Evolutionary conservation across 768 basidiomycete species (phyloP).

Genomic region (Lyophyllum decastes): DNA sequence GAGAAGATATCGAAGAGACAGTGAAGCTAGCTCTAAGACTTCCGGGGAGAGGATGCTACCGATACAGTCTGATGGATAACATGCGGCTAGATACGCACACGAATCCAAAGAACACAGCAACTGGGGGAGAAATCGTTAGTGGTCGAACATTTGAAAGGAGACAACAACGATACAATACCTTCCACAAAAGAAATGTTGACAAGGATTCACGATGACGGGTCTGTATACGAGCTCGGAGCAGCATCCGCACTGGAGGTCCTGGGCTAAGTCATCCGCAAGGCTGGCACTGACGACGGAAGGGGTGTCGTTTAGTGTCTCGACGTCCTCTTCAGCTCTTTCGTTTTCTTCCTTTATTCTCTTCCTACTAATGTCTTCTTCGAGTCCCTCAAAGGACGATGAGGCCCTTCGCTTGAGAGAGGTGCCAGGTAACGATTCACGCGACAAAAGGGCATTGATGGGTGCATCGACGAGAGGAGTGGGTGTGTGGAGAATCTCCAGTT

Average conservation of each 20-base stretch:
- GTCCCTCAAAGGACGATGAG: constrained; percentile 57
- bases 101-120: constrained; percentile 83
- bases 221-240: constrained; percentile 81
- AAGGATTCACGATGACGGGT: constrained; percentile 81
- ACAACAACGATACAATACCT: constrained; percentile 48
- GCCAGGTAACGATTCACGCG: constrained; percentile 12
- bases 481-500: constrained; percentile 8
- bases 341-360: constrained; percentile 61
- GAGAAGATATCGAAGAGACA: not conserved
- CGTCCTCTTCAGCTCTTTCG: constrained; percentile 15
- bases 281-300: constrained; percentile 16
- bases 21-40: not conserved
- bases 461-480: constrained; percentile 19
- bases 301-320: constrained; percentile 6
- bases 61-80: constrained; percentile 6
- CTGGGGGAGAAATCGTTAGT: constrained; percentile 34
- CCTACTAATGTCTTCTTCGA: constrained; percentile 46
- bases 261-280: constrained; percentile 62
- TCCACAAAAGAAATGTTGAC: constrained; percentile 91
- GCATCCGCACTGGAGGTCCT: constrained; percentile 85
- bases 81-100: constrained; percentile 51
- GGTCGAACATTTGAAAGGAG: not conserved
- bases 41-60: constrained; percentile 5
- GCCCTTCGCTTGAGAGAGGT: constrained; percentile 58
- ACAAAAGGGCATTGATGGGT: constrained; percentile 14